Base-by-base conservation (phyloP, 768 basidiomycete species). In the Mrakia frigida region DNA sequence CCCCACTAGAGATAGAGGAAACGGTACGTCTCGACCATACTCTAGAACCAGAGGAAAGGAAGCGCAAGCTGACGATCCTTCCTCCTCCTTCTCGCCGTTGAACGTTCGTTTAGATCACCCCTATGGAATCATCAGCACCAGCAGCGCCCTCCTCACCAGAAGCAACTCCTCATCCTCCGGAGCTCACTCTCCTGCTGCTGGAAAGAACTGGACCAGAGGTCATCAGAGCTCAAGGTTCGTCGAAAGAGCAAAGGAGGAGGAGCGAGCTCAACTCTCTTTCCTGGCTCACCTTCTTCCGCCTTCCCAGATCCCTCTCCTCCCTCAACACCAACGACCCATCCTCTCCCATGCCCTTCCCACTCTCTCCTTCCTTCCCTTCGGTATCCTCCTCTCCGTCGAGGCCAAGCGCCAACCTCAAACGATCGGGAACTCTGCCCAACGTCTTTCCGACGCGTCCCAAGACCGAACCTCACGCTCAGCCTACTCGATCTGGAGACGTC, bases 151-250 rank as follows among this genome's bases (percentile, higher is more conserved):
- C 10, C 65, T 68, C 37, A 43, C 35, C 5, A 2, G 65, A 11
- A 39, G 21, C 18, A 68, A 68, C 65, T 68, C 65, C 7, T 39
- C 56, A n/a, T n/a, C 21, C 23, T 68, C 39, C 10, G 65, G 65
- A 18, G 65, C 25, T 35, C 35, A 68, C 25, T 68, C 65, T 5
- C 65, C 65, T 6, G 25, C 35, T 0, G 37, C 65, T 16, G 33
- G 35, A 18, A 68, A 68, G 65, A 68, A 25, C 39, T 68, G 65
- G 65, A 39, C 65, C 2, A 41, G 25, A 39, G 65, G 65, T 39
- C 65, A 68, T 68, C 65, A 68, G 25, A 68, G 65, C 65, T 68
- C 65, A 23, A 68, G 65, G 65, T 68, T 11, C 3, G 65, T 68
- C 31, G 7, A 14, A 3, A 9, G n/a, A 14, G 6, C 39, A 35